Evolutionary conservation across 1,139 yeast species (phyloP).

Genomic region (Candida tunisiensis): DNA sequence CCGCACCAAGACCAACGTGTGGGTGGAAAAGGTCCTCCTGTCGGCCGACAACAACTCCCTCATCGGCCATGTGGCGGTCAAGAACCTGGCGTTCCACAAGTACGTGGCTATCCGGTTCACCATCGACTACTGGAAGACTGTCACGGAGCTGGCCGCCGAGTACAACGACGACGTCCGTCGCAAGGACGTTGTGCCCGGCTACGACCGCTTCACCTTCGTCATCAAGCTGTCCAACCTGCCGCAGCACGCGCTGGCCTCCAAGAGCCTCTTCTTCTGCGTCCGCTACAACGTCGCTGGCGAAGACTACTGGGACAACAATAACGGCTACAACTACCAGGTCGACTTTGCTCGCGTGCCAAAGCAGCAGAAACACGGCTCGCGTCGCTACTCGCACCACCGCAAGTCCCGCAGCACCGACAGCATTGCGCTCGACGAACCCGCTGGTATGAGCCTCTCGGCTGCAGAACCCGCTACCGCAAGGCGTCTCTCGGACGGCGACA

Average conservation of each 20-base stretch:
- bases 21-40: constrained; percentile 47
- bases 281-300: constrained; percentile 31
- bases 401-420: too few relatives aligned
- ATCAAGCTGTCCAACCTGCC: constrained; percentile 22
- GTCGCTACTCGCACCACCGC: constrained; percentile 1
- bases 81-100: constrained; percentile 51
- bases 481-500: constrained; percentile 1
- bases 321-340: constrained; percentile 38
- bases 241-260: constrained; percentile 16
- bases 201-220: constrained; percentile 29
- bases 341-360: constrained; percentile 15
- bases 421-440: too few relatives aligned
- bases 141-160: constrained; percentile 48
- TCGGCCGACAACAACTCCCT: constrained; percentile 38
- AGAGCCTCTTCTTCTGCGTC: constrained; percentile 35
- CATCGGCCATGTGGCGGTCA: constrained; percentile 62
- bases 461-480: too few relatives aligned
- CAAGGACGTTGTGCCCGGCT: constrained; percentile 17
- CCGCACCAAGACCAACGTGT: constrained; percentile 23
- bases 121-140: constrained; percentile 55
- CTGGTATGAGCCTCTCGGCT: too few relatives aligned
- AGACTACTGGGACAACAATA: constrained; percentile 73
- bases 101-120: constrained; percentile 47
- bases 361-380: constrained; percentile 2
- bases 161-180: constrained; percentile 47